Percentiles rank a stretch among this genome's conserved stretches.
Conservation (phyloP, 257 asterid genomes). For the Rubia yunnanensis region DNA sequence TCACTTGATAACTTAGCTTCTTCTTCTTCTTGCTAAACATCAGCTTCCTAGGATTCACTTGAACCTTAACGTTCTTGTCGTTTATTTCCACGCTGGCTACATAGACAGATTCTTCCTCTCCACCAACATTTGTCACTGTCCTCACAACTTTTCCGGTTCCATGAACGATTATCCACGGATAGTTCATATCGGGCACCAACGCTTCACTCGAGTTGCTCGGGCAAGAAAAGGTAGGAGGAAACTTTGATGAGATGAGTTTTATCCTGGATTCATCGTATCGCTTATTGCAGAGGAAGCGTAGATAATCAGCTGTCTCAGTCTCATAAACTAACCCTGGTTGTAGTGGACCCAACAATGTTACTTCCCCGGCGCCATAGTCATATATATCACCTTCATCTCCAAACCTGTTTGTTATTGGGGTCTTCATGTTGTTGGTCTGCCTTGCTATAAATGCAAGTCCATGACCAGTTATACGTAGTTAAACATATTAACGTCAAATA, state of each 20-base stretch:
- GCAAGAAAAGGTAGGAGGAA: constrained; percentile 62
- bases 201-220: constrained; percentile 27
- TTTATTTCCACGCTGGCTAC: constrained; percentile 35
- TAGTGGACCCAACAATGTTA: constrained; percentile 40
- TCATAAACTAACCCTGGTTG: constrained; percentile 81
- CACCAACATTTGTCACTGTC: constrained; percentile 60
- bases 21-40: constrained; percentile 36
- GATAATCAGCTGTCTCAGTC: constrained; percentile 44
- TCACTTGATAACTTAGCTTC: constrained; percentile 51
- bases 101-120: constrained; percentile 48
- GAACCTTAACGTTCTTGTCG: constrained; percentile 23
- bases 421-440: constrained; percentile 44
- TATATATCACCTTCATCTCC: constrained; percentile 57
- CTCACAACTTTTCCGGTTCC: constrained; percentile 24
- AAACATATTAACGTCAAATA: not conserved
- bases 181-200: constrained; percentile 60
- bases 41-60: constrained; percentile 52
- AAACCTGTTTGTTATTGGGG: constrained; percentile 33
- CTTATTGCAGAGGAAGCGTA: constrained; percentile 49
- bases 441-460: no score
- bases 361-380: constrained; percentile 78
- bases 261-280: constrained; percentile 41
- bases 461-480: no score
- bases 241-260: constrained; percentile 29
- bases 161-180: constrained; percentile 53